Conservation (phyloP, 345 rosid genomes). For the Populus alba region DNA sequence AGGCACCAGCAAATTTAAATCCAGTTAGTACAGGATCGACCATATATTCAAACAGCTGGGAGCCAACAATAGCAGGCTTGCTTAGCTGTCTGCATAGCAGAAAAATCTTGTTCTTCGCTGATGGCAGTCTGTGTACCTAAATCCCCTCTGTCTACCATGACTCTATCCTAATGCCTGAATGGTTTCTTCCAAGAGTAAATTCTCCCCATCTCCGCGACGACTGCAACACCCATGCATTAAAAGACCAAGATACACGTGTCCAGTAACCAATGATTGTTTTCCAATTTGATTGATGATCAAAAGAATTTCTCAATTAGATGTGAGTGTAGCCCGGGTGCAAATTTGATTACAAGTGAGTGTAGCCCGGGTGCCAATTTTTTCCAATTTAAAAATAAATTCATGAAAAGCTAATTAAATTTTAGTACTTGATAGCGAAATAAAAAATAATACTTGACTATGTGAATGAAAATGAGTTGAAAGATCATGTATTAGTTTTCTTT, state of each 20-base stretch:
- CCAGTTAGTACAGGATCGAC: slow-evolving; percentile 96
- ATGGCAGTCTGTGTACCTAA: slow-evolving; percentile 93
- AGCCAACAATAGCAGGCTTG: slow-evolving; percentile 85
- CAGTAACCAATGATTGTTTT: no score
- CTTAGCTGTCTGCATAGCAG: slow-evolving; percentile 77
- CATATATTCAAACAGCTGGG: slow-evolving; percentile 94
- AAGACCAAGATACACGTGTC: neutral
- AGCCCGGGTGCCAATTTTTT: no score
- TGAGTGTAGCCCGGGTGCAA: no score
- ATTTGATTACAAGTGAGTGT: no score
- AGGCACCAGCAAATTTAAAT: slow-evolving; percentile 94
- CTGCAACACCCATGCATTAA: slow-evolving; percentile 59
- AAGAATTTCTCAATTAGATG: no score
- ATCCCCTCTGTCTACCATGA: slow-evolving; percentile 99
- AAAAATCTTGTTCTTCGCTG: slow-evolving; percentile 76
- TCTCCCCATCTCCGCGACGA: slow-evolving; percentile 90
- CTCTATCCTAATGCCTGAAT: slow-evolving; percentile 88
- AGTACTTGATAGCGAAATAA: no score
- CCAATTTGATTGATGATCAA: no score
- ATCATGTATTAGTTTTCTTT: no score
- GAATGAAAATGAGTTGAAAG: no score
- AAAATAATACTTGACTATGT: no score
- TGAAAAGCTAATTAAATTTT: no score
- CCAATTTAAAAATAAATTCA: no score
- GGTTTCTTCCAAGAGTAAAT: slow-evolving; percentile 87